Evolutionary conservation across 148 eudicot species (phyloP).

Genomic region (Tetragonia tetragonoides): DNA sequence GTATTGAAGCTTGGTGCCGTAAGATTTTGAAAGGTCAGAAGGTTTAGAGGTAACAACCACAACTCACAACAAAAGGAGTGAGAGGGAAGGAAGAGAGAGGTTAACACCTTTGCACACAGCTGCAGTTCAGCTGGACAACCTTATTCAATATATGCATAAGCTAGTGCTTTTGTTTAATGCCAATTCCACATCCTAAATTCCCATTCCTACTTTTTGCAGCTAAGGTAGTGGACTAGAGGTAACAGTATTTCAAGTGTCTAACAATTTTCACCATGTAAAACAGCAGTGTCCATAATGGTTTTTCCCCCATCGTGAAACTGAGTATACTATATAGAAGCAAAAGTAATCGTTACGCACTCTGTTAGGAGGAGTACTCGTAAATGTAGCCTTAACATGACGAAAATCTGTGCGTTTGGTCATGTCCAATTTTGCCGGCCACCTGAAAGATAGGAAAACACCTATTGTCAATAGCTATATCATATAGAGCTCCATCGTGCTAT

Average conservation of each 20-base stretch:
- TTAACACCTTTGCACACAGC: no score
- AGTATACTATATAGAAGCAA: neutral
- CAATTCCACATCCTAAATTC: neutral
- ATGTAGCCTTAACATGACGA: slow-evolving; percentile 83
- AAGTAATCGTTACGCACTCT: slow-evolving; percentile 52
- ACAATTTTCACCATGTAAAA: neutral
- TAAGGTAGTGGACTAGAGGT: neutral
- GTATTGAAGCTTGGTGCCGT: no score
- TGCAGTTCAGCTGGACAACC: no score
- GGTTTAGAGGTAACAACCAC: no score
- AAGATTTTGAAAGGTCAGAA: no score
- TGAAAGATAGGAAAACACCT: slow-evolving; percentile 36
- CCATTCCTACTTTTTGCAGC: neutral
- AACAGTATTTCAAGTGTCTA: neutral
- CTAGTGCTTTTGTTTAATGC: neutral
- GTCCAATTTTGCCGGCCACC: slow-evolving; percentile 96
- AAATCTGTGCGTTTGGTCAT: slow-evolving; percentile 98
- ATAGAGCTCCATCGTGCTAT: neutral
- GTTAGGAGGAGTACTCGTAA: slow-evolving; percentile 62
- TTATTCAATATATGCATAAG: neutral
- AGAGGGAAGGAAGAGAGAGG: no score
- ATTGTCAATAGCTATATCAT: slow-evolving; percentile 6
- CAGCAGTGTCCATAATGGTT: neutral
- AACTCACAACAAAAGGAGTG: no score
- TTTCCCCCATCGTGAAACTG: neutral